Base-by-base conservation (phyloP, 169 alveolate species). In the Eimeria brunetti region DNA sequence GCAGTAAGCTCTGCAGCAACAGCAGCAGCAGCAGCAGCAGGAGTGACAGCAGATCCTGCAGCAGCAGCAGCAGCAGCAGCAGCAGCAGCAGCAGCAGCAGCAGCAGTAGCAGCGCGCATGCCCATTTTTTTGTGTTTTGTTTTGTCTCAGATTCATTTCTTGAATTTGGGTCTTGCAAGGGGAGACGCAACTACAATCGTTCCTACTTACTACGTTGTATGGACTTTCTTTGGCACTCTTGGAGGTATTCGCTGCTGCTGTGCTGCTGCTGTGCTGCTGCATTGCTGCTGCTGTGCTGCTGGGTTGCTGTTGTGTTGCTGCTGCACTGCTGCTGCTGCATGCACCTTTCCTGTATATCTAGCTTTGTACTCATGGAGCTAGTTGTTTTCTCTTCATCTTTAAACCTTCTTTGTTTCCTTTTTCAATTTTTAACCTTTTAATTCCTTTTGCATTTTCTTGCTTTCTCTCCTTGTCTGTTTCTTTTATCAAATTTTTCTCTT, bases 111-210 rank as follows among this genome's bases (percentile, higher is more conserved):
- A 24, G 73, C 73, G 16, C 27, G 8, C 38, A 62, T 62, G 73
- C 11, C 11, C 4, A 62, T 27, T 3, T 62, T 38, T 5, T 27
- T 18, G 27, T 58, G 6, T 44, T 44, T 18, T 20, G 20, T 6
- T 71, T 75, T 41, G 85, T 27, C 36, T 75, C 85, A 97, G 96
- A 97, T 97, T 90, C 98, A 97, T 95, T 97, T 96, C 94, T 89
- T 97, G 80, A 97, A 97, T 76, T 88, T 97, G 89, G 98, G 98
- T 24, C 97, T 97, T 67, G 97, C 98, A 46, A 91, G 97, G 88
- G 98, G 98, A 16, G 98, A 97, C 62, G 98, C 98, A 60, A 97
- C 98, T 30, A 95, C 97, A 51, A 98, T 97, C 33, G 98, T 97
- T 46, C 98, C 98, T 30, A 95, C 98, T 20, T 97, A 97, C 89